Evolutionary conservation across 1,139 yeast genomes (phyloP), one percentile per base, ranked within the genome.

Genomic region (Diutina pseudorugosa): DNA sequence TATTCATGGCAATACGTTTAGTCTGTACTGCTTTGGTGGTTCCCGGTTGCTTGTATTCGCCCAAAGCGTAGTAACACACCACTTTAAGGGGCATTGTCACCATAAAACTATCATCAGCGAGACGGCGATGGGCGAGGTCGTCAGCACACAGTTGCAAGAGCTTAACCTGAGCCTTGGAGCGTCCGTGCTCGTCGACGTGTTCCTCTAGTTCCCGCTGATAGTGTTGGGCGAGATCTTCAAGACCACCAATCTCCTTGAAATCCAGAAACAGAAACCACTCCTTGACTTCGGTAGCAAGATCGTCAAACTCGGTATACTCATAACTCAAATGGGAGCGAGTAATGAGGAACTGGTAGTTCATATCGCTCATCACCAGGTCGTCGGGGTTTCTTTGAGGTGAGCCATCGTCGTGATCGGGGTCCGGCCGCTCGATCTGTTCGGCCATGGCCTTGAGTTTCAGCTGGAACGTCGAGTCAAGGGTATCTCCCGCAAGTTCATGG

Each of bases 241-340:
- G 40, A 3, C 40, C 5, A 53, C 53, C 66, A 19, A 73, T 55
- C 3, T 60, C 56, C 36, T 60, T 58, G 50, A 78, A 70, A 61
- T 85, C 93, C 50, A 71, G 65, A 47, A 62, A 61, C 5, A 78
- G 70, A 59, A 85, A 85, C 94, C 94, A 85, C 51, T 82, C 84
- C 45, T 73, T 70, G 20, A 84, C 56, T 57, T 83, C 89, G 4
- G 66, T 64, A 12, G 63, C 62, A 27, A 83, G 65, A 0, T 62
- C 59, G 5, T 69, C 70, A 25, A 62, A 60, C 54, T 80, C 85
- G 12, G 61, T 53, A 55, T 75, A 69, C 1, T 69, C 63, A 65
- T 79, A 84, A 1, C 73, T 67, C n/a, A 85, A 60, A 53, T 67
- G 69, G 20, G 67, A 64, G 53, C 69, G 69, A 27, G 69, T 69